These are phyloP conservation scores for Phytophthora parvispora DNA, from an alignment of 352 stramenopile species.

Conservation along the genomic window DNA sequence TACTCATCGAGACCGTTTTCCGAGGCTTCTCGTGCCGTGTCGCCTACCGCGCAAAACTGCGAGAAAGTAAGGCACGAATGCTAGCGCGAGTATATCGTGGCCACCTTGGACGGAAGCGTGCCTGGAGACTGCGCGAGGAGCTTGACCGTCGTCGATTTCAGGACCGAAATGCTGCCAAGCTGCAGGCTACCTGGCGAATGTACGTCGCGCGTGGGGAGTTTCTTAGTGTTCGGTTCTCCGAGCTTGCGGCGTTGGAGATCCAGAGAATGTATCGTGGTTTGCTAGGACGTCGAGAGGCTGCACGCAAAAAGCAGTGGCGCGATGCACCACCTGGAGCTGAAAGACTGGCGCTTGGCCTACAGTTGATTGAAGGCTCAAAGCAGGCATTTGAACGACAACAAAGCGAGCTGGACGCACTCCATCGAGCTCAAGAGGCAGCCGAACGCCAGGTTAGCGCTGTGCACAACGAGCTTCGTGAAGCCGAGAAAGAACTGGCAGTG, in stretches of 20 bases:
- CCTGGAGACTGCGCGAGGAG: conserved; percentile 48
- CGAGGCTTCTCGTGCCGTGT: conserved; percentile 73
- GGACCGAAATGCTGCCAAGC: conserved; percentile 71
- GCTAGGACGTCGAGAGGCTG: conserved; percentile 72
- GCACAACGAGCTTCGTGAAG: conserved; percentile 91
- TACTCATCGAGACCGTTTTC: conserved; percentile 72
- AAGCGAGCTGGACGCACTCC: conserved; percentile 93
- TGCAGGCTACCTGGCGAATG: conserved; percentile 94
- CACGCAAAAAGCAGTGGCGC: conserved; percentile 88
- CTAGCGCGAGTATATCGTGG: conserved; percentile 85
- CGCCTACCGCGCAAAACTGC: conserved; percentile 51
- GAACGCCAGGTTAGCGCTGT: conserved; percentile 92
- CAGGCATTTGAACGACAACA: conserved; percentile 94
- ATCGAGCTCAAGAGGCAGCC: conserved; percentile 91
- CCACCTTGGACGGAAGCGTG: conserved; percentile 57
- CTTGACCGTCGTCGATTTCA: conserved; percentile 53
- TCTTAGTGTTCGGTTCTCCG: conserved; percentile 65
- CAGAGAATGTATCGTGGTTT: conserved; percentile 93
- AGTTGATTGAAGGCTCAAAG: conserved; percentile 95
- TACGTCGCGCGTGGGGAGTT: conserved; percentile 77
- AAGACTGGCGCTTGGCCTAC: conserved; percentile 89
- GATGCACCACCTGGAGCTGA: conserved; percentile 89
- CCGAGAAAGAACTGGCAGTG: conserved; percentile 91
- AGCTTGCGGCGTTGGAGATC: conserved; percentile 89
- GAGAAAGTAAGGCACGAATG: conserved; percentile 50